Evolutionary conservation across 441 rosid genomes (phyloP).

Genomic region (Omphalea diandra): DNA sequence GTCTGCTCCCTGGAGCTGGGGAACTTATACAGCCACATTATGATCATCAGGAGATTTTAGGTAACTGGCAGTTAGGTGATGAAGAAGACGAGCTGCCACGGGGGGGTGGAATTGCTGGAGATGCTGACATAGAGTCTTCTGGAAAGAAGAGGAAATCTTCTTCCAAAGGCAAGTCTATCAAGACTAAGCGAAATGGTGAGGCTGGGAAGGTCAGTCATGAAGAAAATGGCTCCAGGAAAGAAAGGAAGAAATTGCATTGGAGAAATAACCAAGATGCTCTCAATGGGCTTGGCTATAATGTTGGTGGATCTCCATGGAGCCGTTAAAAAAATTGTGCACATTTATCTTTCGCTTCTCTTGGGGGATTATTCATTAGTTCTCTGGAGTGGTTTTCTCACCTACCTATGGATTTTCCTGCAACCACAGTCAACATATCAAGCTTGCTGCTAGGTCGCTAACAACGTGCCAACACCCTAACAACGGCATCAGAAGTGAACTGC

Average conservation of each 20-base stretch:
- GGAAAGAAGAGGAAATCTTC: conserved; percentile 54
- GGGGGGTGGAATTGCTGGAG: conserved; percentile 37
- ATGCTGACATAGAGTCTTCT: conserved; percentile 39
- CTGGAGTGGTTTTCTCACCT: background rate
- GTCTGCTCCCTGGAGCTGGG: conserved; percentile 87
- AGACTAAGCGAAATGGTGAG: conserved; percentile 41
- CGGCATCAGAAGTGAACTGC: background rate
- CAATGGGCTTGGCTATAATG: conserved; percentile 24
- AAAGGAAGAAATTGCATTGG: conserved; percentile 34
- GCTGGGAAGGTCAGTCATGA: conserved; percentile 19
- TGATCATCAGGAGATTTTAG: conserved; percentile 49
- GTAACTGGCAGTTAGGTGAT: conserved; percentile 71
- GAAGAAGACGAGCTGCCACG: conserved; percentile 72
- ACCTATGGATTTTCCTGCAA: background rate
- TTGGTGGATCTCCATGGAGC: conserved; percentile 19
- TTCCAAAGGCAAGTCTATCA: conserved; percentile 38
- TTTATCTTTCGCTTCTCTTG: background rate
- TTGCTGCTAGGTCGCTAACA: background rate
- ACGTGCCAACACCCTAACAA: background rate
- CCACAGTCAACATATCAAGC: background rate
- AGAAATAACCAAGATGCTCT: conserved; percentile 19
- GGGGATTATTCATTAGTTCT: background rate
- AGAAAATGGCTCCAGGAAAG: conserved; percentile 37
- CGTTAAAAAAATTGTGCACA: background rate
- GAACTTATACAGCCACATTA: conserved; percentile 46